phyloP scores from a whole-genome alignment of 2,329 filamentous ascomycete species.

The Achaetomium macrosporum region DNA sequence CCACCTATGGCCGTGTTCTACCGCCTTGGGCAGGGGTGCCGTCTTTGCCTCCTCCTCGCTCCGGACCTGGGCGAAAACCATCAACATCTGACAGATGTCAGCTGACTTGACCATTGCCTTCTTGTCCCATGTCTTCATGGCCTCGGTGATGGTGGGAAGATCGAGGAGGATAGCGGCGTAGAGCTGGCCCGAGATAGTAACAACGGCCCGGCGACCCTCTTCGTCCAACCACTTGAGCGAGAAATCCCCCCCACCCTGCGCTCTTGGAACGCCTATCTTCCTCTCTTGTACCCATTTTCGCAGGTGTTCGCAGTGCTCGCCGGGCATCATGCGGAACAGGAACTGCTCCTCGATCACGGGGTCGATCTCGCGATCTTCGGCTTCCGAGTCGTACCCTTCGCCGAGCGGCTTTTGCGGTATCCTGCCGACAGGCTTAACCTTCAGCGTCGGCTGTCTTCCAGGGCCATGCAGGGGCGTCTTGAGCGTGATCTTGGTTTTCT shows the following conservation, averaged over 20 bases:
- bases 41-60: constrained; percentile 60
- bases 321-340: constrained; percentile 80
- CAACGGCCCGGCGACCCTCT: constrained; percentile 65
- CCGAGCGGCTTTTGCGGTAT: constrained; percentile 65
- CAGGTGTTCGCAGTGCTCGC: constrained; percentile 79
- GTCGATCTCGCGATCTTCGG: constrained; percentile 81
- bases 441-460: constrained; percentile 38
- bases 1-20: constrained; percentile 66
- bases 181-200: constrained; percentile 62
- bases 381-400: constrained; percentile 94
- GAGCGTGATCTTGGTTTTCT: constrained; percentile 50
- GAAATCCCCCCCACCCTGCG: constrained; percentile 68
- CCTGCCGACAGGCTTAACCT: constrained; percentile 47
- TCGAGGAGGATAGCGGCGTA: constrained; percentile 80
- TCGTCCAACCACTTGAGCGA: constrained; percentile 71
- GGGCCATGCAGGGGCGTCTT: constrained; percentile 29
- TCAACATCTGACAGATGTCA: constrained; percentile 83
- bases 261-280: constrained; percentile 62
- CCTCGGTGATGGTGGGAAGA: constrained; percentile 79
- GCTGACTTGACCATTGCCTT: constrained; percentile 84
- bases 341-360: constrained; percentile 87
- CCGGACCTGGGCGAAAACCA: constrained; percentile 64
- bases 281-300: constrained; percentile 68
- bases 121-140: constrained; percentile 90
- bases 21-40: constrained; percentile 64